These are phyloP conservation scores for Colletotrichum sp. DNA, from an alignment of 2,329 filamentous ascomycete species.

Conservation along the genomic window DNA sequence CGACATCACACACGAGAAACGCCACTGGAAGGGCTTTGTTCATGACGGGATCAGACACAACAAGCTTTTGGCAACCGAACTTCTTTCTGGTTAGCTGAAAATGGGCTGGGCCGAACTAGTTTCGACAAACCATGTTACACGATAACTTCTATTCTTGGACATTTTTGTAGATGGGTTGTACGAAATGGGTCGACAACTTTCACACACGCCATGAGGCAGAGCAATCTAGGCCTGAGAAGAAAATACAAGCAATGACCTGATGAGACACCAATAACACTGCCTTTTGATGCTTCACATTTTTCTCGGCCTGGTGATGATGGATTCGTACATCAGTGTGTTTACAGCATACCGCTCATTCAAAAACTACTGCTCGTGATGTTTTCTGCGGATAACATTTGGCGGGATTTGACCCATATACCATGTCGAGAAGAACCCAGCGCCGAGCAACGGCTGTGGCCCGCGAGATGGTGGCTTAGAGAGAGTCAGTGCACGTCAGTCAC, in stretches of 20 bases:
- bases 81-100: neutral
- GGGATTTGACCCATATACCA: too few species aligned
- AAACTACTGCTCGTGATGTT: too few species aligned
- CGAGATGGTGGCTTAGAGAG: too few species aligned
- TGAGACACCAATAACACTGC: neutral
- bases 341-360: too few species aligned
- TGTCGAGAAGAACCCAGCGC: too few species aligned
- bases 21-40: neutral
- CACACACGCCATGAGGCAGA: neutral
- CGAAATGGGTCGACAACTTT: neutral
- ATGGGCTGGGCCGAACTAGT: neutral
- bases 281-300: neutral
- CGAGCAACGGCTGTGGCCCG: too few species aligned
- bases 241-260: neutral
- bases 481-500: too few species aligned
- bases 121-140: neutral
- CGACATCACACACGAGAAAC: neutral
- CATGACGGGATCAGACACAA: neutral
- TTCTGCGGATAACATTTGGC: too few species aligned
- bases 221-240: neutral
- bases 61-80: neutral
- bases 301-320: neutral
- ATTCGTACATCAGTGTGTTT: too few species aligned
- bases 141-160: slow-evolving; percentile 9
- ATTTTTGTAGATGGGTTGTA: neutral